Conservation (phyloP, 2,329 filamentous ascomycete species). For the Pseudocercospora crystallina region DNA sequence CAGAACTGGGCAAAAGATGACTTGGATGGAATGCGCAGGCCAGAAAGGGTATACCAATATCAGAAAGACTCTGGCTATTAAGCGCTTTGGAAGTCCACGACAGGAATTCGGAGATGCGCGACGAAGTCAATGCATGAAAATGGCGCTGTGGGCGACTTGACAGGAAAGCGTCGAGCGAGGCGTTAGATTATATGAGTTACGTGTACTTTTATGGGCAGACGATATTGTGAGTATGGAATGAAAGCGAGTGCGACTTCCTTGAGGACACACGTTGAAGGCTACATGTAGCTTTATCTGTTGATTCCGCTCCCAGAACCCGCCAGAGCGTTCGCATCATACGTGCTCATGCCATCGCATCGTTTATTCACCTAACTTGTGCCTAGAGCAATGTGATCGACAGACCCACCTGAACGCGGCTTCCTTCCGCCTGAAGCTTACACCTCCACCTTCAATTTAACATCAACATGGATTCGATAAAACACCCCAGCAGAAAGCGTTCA, state of each 20-base stretch:
- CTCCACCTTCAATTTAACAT: background rate
- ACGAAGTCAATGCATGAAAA: no score
- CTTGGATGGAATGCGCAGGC: no score
- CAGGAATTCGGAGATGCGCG: no score
- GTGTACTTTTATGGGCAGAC: conserved; percentile 5
- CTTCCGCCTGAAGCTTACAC: background rate
- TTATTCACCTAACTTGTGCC: background rate
- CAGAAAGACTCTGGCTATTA: no score
- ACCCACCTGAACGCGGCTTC: background rate
- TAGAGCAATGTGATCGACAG: background rate
- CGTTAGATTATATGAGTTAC: background rate
- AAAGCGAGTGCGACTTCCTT: background rate
- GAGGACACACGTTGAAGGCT: background rate
- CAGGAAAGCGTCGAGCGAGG: background rate
- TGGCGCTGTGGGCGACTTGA: no score
- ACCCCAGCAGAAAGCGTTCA: conserved; percentile 34
- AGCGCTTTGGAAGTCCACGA: no score
- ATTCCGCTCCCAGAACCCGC: no score
- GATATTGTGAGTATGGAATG: background rate
- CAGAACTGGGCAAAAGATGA: no score
- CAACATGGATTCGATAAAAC: conserved; percentile 3
- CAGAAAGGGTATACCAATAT: no score
- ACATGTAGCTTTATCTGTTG: background rate
- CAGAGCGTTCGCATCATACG: no score
- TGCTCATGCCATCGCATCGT: background rate